These are phyloP conservation scores for Astrothelium macrocarpum DNA, from an alignment of 495 filamentous ascomycete genomes.

Conservation along the genomic window DNA sequence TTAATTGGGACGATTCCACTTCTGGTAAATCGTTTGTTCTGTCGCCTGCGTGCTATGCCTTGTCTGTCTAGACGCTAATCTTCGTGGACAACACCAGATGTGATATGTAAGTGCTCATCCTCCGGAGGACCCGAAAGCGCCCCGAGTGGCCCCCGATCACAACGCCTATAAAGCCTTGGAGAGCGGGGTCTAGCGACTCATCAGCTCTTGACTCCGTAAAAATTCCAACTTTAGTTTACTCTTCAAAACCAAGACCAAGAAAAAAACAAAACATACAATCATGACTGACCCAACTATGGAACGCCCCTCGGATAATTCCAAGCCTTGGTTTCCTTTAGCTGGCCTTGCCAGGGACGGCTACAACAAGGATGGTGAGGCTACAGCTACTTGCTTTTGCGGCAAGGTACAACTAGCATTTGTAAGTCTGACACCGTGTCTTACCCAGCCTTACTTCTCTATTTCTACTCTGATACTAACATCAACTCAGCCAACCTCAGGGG, in stretches of 20 bases:
- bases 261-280: background rate
- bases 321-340: constrained; percentile 23
- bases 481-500: background rate
- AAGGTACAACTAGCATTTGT: constrained; percentile 44
- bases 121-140: background rate
- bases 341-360: constrained; percentile 30
- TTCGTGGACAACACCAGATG: background rate
- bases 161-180: background rate
- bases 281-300: too few relatives aligned
- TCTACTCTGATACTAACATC: background rate
- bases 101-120: background rate
- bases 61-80: background rate
- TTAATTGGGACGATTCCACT: background rate
- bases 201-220: background rate
- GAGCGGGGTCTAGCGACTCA: background rate
- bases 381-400: constrained; percentile 47
- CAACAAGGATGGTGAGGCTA: constrained; percentile 37
- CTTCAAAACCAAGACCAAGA: background rate
- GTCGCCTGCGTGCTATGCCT: too few relatives aligned
- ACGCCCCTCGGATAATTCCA: background rate
- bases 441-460: background rate
- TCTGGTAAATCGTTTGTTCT: too few relatives aligned
- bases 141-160: too few relatives aligned
- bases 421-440: constrained; percentile 14
- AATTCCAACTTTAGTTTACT: background rate